Evolutionary conservation across 192 early-diverging fungal genomes (phyloP).

Genomic region (Geosiphon pyriformis): DNA sequence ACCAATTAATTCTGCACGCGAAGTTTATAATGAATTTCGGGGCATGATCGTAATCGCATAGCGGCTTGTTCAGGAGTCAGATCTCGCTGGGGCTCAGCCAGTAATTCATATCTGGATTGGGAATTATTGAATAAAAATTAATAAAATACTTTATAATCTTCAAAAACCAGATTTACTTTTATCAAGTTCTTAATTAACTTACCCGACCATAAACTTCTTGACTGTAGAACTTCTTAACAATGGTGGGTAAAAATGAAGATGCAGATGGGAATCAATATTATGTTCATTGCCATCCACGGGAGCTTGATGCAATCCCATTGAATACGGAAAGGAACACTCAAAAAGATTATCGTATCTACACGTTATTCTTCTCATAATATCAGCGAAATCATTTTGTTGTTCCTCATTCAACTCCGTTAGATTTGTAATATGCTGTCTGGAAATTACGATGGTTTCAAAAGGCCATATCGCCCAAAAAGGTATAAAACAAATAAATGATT

Average conservation of each 20-base stretch:
- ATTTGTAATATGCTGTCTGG: constrained; percentile 55
- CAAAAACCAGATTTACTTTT: not conserved
- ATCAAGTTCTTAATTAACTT: constrained; percentile 28
- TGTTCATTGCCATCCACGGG: constrained; percentile 57
- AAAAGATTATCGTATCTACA: constrained; percentile 94
- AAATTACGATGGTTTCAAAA: constrained; percentile 84
- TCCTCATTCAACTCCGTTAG: constrained; percentile 43
- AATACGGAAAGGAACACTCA: constrained; percentile 87
- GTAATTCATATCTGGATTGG: constrained; percentile 76
- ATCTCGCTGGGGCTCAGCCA: constrained; percentile 91
- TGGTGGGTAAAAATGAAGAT: constrained; percentile 95
- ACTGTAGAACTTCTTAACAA: constrained; percentile 84
- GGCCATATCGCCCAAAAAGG: constrained; percentile 99
- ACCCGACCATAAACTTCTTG: constrained; percentile 94
- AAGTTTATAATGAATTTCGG: constrained; percentile 55
- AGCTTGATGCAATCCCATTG: constrained; percentile 92
- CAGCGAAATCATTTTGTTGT: constrained; percentile 55
- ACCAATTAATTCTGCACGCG: no score
- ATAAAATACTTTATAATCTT: not conserved
- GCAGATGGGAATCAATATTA: constrained; percentile 62
- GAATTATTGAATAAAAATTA: not conserved
- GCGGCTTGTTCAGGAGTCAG: constrained; percentile 93
- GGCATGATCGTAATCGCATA: constrained; percentile 55
- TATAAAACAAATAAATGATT: constrained; percentile 73
- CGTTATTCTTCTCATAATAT: constrained; percentile 68